phyloP scores from a whole-genome alignment of 75 land plant genomes.

The Cupressus sempervirens region DNA sequence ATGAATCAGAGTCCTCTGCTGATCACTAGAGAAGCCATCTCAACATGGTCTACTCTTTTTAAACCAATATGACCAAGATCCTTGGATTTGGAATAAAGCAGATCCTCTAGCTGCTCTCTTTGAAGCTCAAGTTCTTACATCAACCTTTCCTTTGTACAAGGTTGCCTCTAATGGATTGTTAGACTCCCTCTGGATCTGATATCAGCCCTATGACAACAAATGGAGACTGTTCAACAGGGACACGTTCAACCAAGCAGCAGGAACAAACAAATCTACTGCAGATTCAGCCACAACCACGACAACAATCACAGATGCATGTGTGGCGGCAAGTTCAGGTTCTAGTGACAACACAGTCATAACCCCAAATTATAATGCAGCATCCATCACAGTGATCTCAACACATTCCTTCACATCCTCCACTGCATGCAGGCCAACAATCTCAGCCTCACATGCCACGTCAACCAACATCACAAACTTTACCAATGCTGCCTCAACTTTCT shows the following conservation, averaged over 20 bases:
- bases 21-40: no score
- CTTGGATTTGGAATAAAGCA: no score
- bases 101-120: no score
- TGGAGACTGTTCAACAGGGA: slow-evolving; percentile 18
- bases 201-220: slow-evolving; percentile 25
- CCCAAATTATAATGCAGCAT: slow-evolving; percentile 18
- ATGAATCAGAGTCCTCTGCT: no score
- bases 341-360: slow-evolving; percentile 23
- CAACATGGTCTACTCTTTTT: no score
- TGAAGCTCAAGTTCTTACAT: no score
- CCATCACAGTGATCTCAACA: slow-evolving; percentile 23
- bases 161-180: no score
- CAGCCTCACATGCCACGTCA: slow-evolving; percentile 27
- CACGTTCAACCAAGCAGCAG: slow-evolving; percentile 24
- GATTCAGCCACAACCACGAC: slow-evolving; percentile 17
- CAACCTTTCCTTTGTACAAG: no score
- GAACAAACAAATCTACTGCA: slow-evolving; percentile 26
- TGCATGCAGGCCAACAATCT: slow-evolving; percentile 31
- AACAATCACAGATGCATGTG: slow-evolving; percentile 30
- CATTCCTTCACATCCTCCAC: slow-evolving; percentile 17
- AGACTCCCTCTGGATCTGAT: no score
- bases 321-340: slow-evolving; percentile 8
- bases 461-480: slow-evolving; percentile 18
- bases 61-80: no score
- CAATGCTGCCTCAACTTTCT: slow-evolving; percentile 38